Evolutionary conservation across 768 basidiomycete species (phyloP).

Genomic region (Leccinum uliginosum): DNA sequence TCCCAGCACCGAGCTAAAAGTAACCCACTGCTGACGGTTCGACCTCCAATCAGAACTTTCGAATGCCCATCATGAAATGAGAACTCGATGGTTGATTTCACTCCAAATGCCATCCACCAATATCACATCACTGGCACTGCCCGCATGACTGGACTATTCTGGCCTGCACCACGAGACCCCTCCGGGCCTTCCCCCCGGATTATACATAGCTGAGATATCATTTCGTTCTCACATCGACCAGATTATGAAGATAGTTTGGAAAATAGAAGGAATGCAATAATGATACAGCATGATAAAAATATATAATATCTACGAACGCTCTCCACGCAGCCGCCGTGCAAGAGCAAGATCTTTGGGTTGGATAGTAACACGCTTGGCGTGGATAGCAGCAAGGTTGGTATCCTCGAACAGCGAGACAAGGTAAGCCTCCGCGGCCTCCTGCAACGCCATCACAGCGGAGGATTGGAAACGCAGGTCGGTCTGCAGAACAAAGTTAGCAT

Average conservation of each 20-base stretch:
- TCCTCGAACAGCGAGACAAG: background rate
- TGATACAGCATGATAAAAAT: conserved; percentile 10
- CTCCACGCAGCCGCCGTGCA: conserved; percentile 65
- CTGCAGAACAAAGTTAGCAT: conserved; percentile 27
- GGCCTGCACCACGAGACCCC: no score
- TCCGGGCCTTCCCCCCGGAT: no score
- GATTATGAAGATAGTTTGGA: background rate
- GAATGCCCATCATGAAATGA: no score
- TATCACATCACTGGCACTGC: no score
- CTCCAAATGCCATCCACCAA: no score
- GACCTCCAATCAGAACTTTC: no score
- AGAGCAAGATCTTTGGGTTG: conserved; percentile 1
- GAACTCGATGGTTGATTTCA: no score
- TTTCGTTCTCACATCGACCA: background rate
- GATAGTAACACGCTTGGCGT: background rate
- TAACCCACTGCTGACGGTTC: no score
- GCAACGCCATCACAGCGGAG: conserved; percentile 81
- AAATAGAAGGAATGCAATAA: conserved; percentile 11
- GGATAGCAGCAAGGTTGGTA: background rate
- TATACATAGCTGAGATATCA: background rate
- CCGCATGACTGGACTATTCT: no score
- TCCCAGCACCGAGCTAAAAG: no score
- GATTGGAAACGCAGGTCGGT: conserved; percentile 88
- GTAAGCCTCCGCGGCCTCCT: conserved; percentile 25
- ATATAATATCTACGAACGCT: conserved; percentile 49